Conservation (phyloP, 139 green algal genomes). For the Micromonas commoda region DNA sequence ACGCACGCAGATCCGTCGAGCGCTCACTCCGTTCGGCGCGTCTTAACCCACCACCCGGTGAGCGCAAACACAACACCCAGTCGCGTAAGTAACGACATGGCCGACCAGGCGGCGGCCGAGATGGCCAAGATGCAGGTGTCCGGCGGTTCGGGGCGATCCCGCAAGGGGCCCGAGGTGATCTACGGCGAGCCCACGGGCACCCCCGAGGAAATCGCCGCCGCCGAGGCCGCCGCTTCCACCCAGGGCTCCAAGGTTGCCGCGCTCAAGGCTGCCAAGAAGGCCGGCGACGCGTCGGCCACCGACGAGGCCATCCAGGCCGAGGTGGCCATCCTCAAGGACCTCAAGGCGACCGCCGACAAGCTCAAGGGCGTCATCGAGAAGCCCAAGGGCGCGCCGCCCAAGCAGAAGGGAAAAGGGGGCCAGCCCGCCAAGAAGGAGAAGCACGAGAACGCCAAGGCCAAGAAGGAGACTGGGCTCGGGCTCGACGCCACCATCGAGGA, state of each 20-base stretch:
- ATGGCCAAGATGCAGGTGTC: too few species aligned
- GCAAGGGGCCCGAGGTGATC: not conserved
- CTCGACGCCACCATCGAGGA: not conserved
- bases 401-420: not conserved
- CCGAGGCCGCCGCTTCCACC: not conserved
- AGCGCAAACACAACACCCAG: too few species aligned
- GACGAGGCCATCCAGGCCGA: not conserved
- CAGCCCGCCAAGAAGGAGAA: slow-evolving; percentile 6
- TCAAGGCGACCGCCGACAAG: not conserved
- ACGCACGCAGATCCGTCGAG: too few species aligned
- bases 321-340: not conserved
- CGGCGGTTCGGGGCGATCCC: not conserved
- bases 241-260: not conserved
- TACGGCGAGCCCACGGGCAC: not conserved
- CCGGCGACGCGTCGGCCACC: not conserved
- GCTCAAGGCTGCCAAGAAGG: not conserved
- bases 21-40: too few species aligned
- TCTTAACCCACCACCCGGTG: too few species aligned
- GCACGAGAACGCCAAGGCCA: not conserved
- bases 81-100: too few species aligned
- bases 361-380: not conserved
- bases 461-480: slow-evolving; percentile 17
- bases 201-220: not conserved
- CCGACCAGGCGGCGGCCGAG: too few species aligned
- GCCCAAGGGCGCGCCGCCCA: slow-evolving; percentile 1